Evolutionary conservation across 345 rosid species (phyloP).

Genomic region (Populus tremula): DNA sequence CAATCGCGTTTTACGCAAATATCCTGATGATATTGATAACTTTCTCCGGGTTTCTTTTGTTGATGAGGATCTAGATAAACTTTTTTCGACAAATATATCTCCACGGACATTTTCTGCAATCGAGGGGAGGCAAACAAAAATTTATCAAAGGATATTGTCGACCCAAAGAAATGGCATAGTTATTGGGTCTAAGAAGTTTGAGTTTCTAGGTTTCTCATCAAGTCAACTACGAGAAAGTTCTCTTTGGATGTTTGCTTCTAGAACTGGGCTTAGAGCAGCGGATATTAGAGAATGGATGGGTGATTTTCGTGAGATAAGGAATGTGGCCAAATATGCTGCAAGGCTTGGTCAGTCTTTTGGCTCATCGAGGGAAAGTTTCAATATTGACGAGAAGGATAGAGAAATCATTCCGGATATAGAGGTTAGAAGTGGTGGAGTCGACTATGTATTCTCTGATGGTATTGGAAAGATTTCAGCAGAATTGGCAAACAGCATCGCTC

Average conservation of each 20-base stretch:
- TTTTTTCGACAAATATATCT: conserved; percentile 26
- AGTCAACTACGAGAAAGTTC: conserved; percentile 54
- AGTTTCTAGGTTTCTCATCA: conserved; percentile 59
- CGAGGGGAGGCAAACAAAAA: conserved; percentile 19
- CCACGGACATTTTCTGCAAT: conserved; percentile 1
- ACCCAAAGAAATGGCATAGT: conserved; percentile 45
- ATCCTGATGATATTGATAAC: conserved; percentile 32
- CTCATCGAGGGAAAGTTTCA: conserved; percentile 48
- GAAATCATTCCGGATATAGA: conserved; percentile 51
- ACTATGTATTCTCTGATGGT: conserved; percentile 44
- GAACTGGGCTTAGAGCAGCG: conserved; percentile 33
- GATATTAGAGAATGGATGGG: conserved; percentile 46
- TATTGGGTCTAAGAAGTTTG: conserved; percentile 37
- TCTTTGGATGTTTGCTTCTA: conserved; percentile 66
- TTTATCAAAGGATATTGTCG: conserved; percentile 43
- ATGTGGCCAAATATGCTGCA: conserved; percentile 56
- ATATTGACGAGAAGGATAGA: conserved; percentile 32
- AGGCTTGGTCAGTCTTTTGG: conserved; percentile 53
- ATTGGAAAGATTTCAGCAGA: conserved; percentile 61
- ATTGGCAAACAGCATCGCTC: conserved; percentile 47
- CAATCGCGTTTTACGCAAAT: conserved; percentile 47
- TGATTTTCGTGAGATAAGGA: conserved; percentile 37
- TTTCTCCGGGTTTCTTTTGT: conserved; percentile 51
- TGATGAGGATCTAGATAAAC: conserved; percentile 46
- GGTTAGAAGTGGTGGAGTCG: conserved; percentile 1